A percentile compares a stretch with the other conserved stretches of the same genome.
Evolutionary conservation across 208 protist genomes (phyloP).

Genomic region (Trypanosoma theileri): DNA sequence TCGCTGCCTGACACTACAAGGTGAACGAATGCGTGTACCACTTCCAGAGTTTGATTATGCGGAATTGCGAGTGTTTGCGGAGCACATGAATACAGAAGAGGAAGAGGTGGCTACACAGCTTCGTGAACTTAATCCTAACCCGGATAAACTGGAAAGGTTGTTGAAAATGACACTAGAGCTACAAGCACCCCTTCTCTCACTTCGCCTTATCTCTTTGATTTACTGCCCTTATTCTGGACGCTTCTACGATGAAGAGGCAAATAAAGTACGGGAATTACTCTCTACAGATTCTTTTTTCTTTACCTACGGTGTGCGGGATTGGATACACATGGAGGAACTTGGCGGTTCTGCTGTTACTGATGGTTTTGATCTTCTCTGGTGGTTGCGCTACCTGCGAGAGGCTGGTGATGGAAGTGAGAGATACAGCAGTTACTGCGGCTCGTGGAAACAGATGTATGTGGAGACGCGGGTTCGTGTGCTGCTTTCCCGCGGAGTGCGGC

Average conservation of each 20-base stretch:
- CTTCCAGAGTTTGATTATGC: conserved; percentile 19
- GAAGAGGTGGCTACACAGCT: conserved; percentile 17
- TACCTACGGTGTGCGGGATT: conserved; percentile 34
- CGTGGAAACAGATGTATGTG: conserved; percentile 35
- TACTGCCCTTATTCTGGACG: conserved; percentile 5
- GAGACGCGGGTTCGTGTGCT: conserved; percentile 34
- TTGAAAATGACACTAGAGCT: conserved; percentile 26
- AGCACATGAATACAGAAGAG: conserved; percentile 21
- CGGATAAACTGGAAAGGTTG: conserved; percentile 9
- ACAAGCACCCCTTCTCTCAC: conserved; percentile 31
- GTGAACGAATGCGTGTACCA: conserved; percentile 11
- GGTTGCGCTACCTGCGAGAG: conserved; percentile 29
- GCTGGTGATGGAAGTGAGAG: not conserved
- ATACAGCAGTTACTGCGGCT: conserved; percentile 21
- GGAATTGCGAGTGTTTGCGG: conserved; percentile 20
- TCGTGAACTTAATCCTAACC: not conserved
- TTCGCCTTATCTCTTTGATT: conserved; percentile 18
- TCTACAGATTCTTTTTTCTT: conserved; percentile 22
- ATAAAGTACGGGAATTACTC: not conserved
- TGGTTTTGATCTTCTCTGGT: conserved; percentile 41
- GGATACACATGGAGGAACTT: conserved; percentile 25
- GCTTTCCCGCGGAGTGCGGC: conserved; percentile 13
- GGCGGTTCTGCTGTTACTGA: conserved; percentile 17
- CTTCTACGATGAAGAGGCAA: conserved; percentile 15
- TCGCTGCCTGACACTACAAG: conserved; percentile 16